Percentiles rank a stretch among this genome's conserved stretches.
Conservation (phyloP, 768 basidiomycete genomes). For the Boletus sensibilis region DNA sequence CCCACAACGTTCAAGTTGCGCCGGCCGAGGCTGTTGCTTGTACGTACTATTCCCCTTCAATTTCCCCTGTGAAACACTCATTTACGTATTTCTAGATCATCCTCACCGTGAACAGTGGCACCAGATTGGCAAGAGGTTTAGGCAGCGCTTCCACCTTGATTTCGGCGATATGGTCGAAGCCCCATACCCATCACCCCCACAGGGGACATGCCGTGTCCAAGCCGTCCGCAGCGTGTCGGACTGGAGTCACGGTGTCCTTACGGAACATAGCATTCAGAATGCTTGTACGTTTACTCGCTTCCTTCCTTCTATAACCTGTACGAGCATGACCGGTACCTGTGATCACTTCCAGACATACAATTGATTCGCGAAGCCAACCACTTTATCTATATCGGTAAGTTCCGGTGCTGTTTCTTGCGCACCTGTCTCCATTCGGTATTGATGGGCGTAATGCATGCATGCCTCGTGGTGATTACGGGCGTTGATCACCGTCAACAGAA, state of each 20-base stretch:
- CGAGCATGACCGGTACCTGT: not conserved
- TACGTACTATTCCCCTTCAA: conserved; percentile 28
- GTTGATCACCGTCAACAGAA: conserved; percentile 36
- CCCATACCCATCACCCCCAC: conserved; percentile 43
- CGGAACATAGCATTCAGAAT: conserved; percentile 89
- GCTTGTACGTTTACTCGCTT: conserved; percentile 61
- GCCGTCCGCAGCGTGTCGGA: conserved; percentile 84
- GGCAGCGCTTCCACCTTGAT: conserved; percentile 60
- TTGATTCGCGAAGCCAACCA: conserved; percentile 83
- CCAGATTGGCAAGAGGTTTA: conserved; percentile 55
- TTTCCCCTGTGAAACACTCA: not conserved
- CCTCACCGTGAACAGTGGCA: conserved; percentile 68
- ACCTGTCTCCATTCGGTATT: conserved; percentile 1
- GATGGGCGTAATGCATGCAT: conserved; percentile 12
- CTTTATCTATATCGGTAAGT: conserved; percentile 88
- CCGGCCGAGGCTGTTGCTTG: conserved; percentile 69
- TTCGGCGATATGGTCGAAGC: conserved; percentile 39
- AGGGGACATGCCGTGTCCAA: conserved; percentile 68
- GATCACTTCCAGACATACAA: conserved; percentile 53
- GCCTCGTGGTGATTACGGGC: conserved; percentile 10
- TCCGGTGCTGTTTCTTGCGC: not conserved
- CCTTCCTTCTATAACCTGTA: not conserved
- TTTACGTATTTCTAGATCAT: conserved; percentile 42
- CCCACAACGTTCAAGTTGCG: conserved; percentile 60
- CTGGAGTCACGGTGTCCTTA: conserved; percentile 92